Conservation (phyloP, 805 yeast genomes). For the Citeromyces nyonsensis region DNA sequence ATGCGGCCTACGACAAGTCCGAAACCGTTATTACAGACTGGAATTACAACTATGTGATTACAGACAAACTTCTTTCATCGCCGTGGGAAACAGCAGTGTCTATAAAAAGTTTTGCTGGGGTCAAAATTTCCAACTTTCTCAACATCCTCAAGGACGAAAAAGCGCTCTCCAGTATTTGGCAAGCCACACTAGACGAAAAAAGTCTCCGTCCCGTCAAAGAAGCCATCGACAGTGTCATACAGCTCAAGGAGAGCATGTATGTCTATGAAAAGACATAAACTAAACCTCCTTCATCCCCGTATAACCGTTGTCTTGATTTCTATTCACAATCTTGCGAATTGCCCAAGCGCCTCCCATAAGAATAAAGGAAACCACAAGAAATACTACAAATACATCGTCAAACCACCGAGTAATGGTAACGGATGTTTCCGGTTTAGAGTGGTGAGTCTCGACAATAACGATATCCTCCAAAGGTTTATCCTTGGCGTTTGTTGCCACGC, state of each 20-base stretch:
- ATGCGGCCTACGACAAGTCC: slow-evolving; percentile 57
- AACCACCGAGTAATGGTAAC: too few relatives aligned
- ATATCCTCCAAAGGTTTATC: slow-evolving; percentile 29
- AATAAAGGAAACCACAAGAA: background rate
- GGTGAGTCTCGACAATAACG: slow-evolving; percentile 12
- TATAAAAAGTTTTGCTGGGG: slow-evolving; percentile 1
- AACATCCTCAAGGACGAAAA: background rate
- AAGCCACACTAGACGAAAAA: too few relatives aligned
- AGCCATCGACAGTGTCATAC: background rate
- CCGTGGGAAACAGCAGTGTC: background rate
- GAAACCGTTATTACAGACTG: slow-evolving; percentile 29
- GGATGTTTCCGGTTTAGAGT: too few relatives aligned
- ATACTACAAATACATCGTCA: background rate
- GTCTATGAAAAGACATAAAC: slow-evolving; percentile 1
- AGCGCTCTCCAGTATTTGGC: background rate
- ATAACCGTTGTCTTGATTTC: too few relatives aligned
- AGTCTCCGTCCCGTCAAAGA: background rate
- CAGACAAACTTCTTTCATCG: slow-evolving; percentile 10
- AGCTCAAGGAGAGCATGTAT: slow-evolving; percentile 1
- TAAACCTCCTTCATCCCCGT: too few relatives aligned
- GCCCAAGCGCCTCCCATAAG: background rate
- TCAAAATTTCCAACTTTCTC: slow-evolving; percentile 1
- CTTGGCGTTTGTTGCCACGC: slow-evolving; percentile 24
- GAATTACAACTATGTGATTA: slow-evolving; percentile 29
- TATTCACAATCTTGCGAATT: background rate